Base-by-base conservation (phyloP, 345 rosid genomes). In the Arabis alpina region DNA sequence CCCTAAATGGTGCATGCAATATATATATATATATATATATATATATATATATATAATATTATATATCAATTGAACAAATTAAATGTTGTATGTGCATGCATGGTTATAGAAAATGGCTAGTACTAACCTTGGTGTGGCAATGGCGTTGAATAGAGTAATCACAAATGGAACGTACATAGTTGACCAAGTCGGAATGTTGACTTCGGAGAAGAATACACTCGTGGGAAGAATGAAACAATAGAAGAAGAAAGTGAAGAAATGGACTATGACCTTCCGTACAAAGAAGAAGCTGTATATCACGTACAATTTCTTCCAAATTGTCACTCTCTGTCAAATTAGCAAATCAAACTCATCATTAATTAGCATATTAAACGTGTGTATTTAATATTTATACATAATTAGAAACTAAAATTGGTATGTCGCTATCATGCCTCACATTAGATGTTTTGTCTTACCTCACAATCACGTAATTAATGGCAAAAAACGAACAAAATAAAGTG, bases 281-380 rank as follows among this genome's bases (percentile, higher is more conserved):
- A 77, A 72, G 10, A 77, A 77, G 73, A 77, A 77, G 61, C 80
- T 77, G n/a, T 77, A 77, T 6, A 77, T 77, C 77, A 77, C 74
- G 61, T 77, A 77, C 14, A 72, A 0, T 28, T 77, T 77, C 74
- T 77, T 77, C 80, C 80, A 72, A 1, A 77, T 52, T 14, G 59
- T 59, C 73, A 77, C 80, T 72, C 60, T 77, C 80, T 77, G 80
- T 19, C 58, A 74, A 36, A 28, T 57, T 7, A 41, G 6, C 61
- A 65, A 25, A 49, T 15, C 25, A 58, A 43, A 52, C 34, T 16
- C 53, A 50, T 13, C 53, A 50, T n/a, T n/a, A n/a, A n/a, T n/a
- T n/a, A n/a, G n/a, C n/a, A n/a, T n/a, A n/a, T n/a, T n/a, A n/a
- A n/a, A n/a, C n/a, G n/a, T n/a, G n/a, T n/a, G n/a, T n/a, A n/a